These are phyloP conservation scores for Starmerella apicola DNA, from an alignment of 805 yeast species.

Conservation along the genomic window DNA sequence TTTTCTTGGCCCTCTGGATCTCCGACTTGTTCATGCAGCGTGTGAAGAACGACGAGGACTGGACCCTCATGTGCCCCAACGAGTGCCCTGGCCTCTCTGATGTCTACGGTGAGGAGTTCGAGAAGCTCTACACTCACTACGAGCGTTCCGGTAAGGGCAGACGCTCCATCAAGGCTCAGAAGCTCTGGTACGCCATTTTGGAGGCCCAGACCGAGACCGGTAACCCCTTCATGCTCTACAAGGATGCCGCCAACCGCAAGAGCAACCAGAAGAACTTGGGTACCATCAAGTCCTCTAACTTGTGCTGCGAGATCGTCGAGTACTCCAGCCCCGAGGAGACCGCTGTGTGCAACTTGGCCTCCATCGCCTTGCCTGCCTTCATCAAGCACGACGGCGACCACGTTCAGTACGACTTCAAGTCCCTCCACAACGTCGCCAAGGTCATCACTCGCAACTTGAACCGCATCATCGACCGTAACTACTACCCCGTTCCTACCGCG, in stretches of 20 bases:
- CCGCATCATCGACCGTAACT: constrained; percentile 69
- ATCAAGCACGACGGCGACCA: constrained; percentile 33
- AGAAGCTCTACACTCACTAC: constrained; percentile 53
- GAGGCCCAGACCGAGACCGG: constrained; percentile 96
- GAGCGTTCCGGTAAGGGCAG: constrained; percentile 57
- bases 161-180: constrained; percentile 67
- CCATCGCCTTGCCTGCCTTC: constrained; percentile 76
- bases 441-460: constrained; percentile 69
- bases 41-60: constrained; percentile 62
- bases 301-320: constrained; percentile 90
- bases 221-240: constrained; percentile 86
- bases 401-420: constrained; percentile 53
- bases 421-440: constrained; percentile 64
- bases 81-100: constrained; percentile 80
- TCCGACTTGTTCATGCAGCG: constrained; percentile 90
- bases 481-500: constrained; percentile 74
- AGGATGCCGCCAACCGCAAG: constrained; percentile 80
- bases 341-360: constrained; percentile 91
- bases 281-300: constrained; percentile 79
- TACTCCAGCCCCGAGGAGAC: constrained; percentile 85
- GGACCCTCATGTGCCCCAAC: constrained; percentile 87
- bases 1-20: constrained; percentile 89
- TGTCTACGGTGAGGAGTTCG: constrained; percentile 75
- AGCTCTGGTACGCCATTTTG: constrained; percentile 77
- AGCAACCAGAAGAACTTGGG: constrained; percentile 89